A percentile compares a stretch with the other conserved stretches of the same genome.
Conservation (phyloP, 345 rosid genomes). For the Populus deltoides region DNA sequence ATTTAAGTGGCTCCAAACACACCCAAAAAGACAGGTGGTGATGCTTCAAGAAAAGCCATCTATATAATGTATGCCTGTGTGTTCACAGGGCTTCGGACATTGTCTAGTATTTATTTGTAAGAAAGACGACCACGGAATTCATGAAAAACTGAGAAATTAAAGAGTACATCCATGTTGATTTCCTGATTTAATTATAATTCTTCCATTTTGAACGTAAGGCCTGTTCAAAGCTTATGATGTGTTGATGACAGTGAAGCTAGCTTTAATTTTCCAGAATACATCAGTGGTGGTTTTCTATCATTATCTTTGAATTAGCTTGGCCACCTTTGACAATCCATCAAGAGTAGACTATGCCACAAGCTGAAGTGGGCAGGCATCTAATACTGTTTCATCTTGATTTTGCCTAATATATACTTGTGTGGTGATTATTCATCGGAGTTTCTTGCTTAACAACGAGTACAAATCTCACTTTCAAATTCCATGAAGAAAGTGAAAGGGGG, state of each 20-base stretch:
- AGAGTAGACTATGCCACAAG: not conserved
- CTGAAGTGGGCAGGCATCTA: not conserved
- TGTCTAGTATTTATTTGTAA: slow-evolving; percentile 13
- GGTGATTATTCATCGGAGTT: not conserved
- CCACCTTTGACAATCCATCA: not conserved
- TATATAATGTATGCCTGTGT: slow-evolving; percentile 15
- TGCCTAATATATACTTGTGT: not conserved
- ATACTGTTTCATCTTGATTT: not conserved
- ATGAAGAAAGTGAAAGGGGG: slow-evolving; percentile 7
- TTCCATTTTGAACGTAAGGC: slow-evolving; percentile 5
- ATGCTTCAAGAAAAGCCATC: slow-evolving; percentile 27
- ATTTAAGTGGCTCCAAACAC: slow-evolving; percentile 22
- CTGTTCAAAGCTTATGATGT: slow-evolving; percentile 16
- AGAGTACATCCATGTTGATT: not conserved
- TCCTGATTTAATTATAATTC: slow-evolving; percentile 19
- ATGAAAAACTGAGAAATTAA: no score
- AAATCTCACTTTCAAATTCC: not conserved
- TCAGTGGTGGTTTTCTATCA: slow-evolving; percentile 8
- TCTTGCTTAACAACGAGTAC: not conserved
- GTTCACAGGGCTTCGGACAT: not conserved
- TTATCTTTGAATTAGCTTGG: slow-evolving; percentile 22
- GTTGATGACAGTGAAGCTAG: not conserved
- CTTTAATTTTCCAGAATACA: not conserved
- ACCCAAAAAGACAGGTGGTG: slow-evolving; percentile 36
- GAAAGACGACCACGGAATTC: slow-evolving; percentile 13